Conservation (phyloP, 2,329 filamentous ascomycete species). For the Fusarium pseudoanthophilum region DNA sequence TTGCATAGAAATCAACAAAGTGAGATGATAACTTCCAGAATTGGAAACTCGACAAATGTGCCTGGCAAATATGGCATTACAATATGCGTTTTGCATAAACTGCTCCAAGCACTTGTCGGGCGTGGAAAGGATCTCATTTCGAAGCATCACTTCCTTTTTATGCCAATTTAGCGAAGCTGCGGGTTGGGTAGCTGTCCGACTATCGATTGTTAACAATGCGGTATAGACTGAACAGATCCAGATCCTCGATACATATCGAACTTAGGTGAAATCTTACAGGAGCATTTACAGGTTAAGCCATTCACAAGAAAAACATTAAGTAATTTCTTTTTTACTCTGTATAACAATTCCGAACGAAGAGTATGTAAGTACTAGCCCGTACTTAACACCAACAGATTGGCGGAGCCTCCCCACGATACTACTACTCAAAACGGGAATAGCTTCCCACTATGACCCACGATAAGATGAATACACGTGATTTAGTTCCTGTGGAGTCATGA, state of each 20-base stretch:
- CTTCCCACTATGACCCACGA: not conserved
- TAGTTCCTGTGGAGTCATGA: not conserved
- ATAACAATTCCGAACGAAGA: no score
- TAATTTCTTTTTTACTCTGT: not conserved
- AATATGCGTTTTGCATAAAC: no score
- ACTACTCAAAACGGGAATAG: no score
- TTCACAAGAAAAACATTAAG: not conserved
- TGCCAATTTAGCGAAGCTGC: not conserved
- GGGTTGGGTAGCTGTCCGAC: not conserved
- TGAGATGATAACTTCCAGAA: no score
- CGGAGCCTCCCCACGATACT: no score
- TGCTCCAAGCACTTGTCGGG: no score
- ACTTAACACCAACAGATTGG: no score
- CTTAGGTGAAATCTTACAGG: fast-evolving
- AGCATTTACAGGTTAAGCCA: not conserved
- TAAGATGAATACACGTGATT: not conserved
- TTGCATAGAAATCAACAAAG: no score
- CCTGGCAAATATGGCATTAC: no score
- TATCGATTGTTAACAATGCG: not conserved
- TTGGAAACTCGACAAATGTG: no score
- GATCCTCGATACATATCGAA: not conserved
- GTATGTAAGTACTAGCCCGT: not conserved
- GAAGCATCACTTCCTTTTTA: not conserved
- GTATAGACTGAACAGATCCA: not conserved
- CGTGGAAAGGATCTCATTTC: not conserved